These are phyloP conservation scores for Ocimum tenuiflorum DNA, from an alignment of 257 asterid species.

Conservation along the genomic window DNA sequence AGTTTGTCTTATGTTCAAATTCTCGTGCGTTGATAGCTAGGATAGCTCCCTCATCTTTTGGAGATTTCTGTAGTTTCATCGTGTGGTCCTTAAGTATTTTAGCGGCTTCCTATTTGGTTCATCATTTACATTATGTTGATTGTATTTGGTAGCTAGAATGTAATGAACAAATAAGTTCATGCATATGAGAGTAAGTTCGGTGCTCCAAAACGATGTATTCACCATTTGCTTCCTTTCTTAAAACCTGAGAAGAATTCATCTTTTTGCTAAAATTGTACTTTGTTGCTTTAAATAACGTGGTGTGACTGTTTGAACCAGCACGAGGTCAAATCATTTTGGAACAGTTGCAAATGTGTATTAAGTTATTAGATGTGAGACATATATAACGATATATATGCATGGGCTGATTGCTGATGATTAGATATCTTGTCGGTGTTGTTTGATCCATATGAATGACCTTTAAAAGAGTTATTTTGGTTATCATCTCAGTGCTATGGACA, in stretches of 20 bases:
- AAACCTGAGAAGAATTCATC: not conserved
- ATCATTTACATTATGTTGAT: not conserved
- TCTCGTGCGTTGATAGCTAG: not conserved
- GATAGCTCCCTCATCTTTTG: not conserved
- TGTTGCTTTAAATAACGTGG: constrained; percentile 3
- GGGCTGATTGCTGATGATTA: no score
- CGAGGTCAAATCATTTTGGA: not conserved
- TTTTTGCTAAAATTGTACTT: not conserved
- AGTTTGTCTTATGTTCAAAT: not conserved
- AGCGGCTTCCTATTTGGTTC: not conserved
- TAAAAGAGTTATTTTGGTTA: not conserved
- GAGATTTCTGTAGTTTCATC: constrained; percentile 1
- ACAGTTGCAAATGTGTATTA: no score
- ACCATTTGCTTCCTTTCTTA: not conserved
- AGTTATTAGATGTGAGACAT: no score
- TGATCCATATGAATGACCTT: not conserved
- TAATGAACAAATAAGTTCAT: not conserved
- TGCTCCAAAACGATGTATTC: not conserved
- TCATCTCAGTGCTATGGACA: constrained; percentile 50
- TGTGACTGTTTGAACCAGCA: not conserved
- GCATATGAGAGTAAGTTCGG: not conserved
- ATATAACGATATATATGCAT: no score
- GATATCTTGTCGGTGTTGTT: not conserved
- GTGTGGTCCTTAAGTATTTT: not conserved
- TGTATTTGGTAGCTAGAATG: not conserved